phyloP scores from a whole-genome alignment of 2,329 filamentous ascomycete species.

The Canariomyces notabilis region DNA sequence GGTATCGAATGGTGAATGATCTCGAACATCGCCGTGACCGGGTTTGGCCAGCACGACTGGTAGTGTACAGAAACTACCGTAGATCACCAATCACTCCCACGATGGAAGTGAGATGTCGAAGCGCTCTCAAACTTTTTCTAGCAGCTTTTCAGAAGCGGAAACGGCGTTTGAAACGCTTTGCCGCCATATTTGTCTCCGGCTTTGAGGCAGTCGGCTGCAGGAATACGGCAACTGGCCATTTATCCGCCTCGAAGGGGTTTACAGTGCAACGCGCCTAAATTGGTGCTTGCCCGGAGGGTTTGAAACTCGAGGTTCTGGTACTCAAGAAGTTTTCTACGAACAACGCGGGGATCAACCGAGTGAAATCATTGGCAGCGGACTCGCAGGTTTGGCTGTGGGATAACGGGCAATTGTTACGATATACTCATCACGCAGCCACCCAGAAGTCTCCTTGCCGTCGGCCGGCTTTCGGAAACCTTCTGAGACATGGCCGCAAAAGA shows the following conservation, averaged over 20 bases:
- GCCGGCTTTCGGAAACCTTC: too few relatives aligned
- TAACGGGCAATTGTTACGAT: neutral
- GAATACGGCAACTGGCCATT: conserved; percentile 10
- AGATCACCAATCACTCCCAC: too few relatives aligned
- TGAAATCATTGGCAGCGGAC: neutral
- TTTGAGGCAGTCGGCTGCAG: conserved; percentile 9
- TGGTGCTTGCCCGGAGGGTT: neutral
- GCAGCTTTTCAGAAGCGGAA: conserved; percentile 4
- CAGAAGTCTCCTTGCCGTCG: too few relatives aligned
- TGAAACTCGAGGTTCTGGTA: neutral
- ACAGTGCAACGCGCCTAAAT: conserved; percentile 5
- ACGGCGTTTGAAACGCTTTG: conserved; percentile 15
- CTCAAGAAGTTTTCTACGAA: too few relatives aligned
- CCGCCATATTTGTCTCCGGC: conserved; percentile 8
- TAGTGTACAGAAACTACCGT: too few relatives aligned
- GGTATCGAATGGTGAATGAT: neutral
- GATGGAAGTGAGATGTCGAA: too few relatives aligned
- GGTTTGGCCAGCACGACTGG: too few relatives aligned
- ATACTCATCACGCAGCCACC: neutral
- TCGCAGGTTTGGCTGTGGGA: neutral
- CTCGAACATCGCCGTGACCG: neutral
- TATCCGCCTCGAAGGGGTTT: conserved; percentile 17
- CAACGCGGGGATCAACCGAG: too few relatives aligned
- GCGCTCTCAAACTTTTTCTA: neutral
- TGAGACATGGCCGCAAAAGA: too few relatives aligned